Percentiles rank a stretch among this genome's conserved stretches.
Evolutionary conservation across 345 rosid genomes (phyloP).

Genomic region (Mallotus nudiflorus): DNA sequence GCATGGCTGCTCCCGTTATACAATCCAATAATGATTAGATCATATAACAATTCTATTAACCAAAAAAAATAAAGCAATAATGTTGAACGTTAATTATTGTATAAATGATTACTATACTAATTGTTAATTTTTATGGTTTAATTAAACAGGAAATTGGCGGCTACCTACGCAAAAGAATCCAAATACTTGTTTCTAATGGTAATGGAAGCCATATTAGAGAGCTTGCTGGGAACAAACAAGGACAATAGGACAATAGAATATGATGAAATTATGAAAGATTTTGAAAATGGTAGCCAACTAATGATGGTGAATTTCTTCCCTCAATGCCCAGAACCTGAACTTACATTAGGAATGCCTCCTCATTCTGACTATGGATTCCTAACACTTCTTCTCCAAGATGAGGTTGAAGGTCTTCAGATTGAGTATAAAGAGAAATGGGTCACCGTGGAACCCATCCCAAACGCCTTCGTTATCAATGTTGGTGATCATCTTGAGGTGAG

Average conservation of each 20-base stretch:
- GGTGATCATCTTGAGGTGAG: slow-evolving; percentile 94
- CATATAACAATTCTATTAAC: too few species aligned
- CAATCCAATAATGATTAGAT: too few species aligned
- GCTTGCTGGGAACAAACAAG: slow-evolving; percentile 29
- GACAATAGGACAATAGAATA: slow-evolving; percentile 6
- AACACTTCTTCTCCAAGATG: slow-evolving; percentile 85
- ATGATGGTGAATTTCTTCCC: slow-evolving; percentile 79
- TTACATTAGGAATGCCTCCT: slow-evolving; percentile 90
- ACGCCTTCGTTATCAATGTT: slow-evolving; percentile 72
- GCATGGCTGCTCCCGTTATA: too few species aligned
- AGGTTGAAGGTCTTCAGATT: slow-evolving; percentile 74
- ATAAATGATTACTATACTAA: not conserved
- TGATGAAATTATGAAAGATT: slow-evolving; percentile 37
- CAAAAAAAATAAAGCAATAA: too few species aligned
- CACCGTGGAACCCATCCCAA: slow-evolving; percentile 67
- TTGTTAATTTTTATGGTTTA: not conserved
- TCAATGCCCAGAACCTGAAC: slow-evolving; percentile 81
- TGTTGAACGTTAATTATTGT: too few species aligned
- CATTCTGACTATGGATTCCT: slow-evolving; percentile 92
- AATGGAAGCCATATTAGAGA: slow-evolving; percentile 69
- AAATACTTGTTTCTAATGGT: slow-evolving; percentile 53
- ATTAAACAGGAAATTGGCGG: slow-evolving; percentile 56
- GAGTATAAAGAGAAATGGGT: slow-evolving; percentile 58
- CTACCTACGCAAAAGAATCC: slow-evolving; percentile 64
- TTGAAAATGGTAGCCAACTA: slow-evolving; percentile 72